These are phyloP conservation scores for Lophiostoma macrostomum DNA, from an alignment of 495 filamentous ascomycete species.

Conservation along the genomic window DNA sequence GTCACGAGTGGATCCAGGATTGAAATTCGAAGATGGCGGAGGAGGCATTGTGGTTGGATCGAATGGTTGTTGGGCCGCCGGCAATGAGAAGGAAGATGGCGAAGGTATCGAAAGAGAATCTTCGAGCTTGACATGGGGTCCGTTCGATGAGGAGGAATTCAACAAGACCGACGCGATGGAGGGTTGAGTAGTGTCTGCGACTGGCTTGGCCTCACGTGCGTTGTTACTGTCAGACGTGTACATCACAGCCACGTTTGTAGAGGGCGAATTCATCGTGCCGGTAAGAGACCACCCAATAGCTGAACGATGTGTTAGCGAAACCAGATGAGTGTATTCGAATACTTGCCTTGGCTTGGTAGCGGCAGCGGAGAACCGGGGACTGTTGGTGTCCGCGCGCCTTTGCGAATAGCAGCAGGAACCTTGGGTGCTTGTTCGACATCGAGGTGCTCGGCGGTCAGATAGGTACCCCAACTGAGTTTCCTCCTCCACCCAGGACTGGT, in stretches of 20 bases:
- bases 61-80: constrained; percentile 8
- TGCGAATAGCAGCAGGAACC: constrained; percentile 26
- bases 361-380: constrained; percentile 45
- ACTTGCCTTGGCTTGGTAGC: constrained; percentile 54
- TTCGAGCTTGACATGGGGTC: constrained; percentile 21
- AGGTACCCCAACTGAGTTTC: constrained; percentile 38
- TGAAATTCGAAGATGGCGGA: constrained; percentile 11
- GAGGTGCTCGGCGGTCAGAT: constrained; percentile 27
- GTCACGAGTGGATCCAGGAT: constrained; percentile 20
- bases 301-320: constrained; percentile 42
- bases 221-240: constrained; percentile 52
- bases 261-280: constrained; percentile 77
- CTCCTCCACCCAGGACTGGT: constrained; percentile 46
- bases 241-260: constrained; percentile 70
- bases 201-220: constrained; percentile 30
- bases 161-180: constrained; percentile 24
- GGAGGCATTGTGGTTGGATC: constrained; percentile 24
- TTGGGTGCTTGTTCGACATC: constrained; percentile 15
- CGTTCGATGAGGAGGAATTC: not conserved
- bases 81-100: constrained; percentile 10
- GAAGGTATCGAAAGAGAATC: constrained; percentile 3
- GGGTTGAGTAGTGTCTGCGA: constrained; percentile 2
- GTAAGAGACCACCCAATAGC: constrained; percentile 77
- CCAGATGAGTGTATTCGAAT: constrained; percentile 18
- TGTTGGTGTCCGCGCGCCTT: constrained; percentile 22